These are phyloP conservation scores for Cajanus cajan DNA, from an alignment of 306 rosid species.

Conservation along the genomic window DNA sequence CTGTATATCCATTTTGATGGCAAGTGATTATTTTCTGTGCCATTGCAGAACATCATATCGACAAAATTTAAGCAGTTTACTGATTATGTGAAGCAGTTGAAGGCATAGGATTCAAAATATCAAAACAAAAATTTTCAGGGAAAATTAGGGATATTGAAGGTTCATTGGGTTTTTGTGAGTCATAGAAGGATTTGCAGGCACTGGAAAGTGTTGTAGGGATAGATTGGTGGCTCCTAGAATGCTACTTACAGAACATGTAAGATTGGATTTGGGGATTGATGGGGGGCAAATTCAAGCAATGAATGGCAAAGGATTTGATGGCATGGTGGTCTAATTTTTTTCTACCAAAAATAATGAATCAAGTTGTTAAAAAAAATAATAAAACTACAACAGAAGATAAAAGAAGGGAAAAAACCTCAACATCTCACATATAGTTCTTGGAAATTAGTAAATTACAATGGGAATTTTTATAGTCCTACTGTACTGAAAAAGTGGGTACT, in stretches of 20 bases:
- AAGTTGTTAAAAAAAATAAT: neutral
- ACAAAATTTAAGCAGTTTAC: slow-evolving; percentile 6
- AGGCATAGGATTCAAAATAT: neutral
- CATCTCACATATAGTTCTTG: neutral
- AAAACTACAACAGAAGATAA: neutral
- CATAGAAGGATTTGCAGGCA: neutral
- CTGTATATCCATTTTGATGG: neutral
- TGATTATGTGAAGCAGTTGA: neutral
- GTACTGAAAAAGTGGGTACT: neutral
- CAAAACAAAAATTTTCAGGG: neutral
- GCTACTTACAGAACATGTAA: neutral
- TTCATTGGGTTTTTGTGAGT: neutral
- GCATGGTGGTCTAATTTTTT: neutral
- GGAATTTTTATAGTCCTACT: neutral
- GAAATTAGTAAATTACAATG: neutral
- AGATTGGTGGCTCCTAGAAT: neutral
- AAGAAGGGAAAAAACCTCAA: neutral
- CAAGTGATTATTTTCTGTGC: neutral
- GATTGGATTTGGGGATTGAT: neutral
- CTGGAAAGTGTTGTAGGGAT: neutral
- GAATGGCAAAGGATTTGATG: neutral
- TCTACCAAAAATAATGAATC: neutral
- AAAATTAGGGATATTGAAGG: neutral
- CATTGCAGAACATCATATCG: neutral
- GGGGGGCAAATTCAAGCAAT: neutral